Conservation (phyloP, 2,329 filamentous ascomycete species). For the Verruconis gallopava region DNA sequence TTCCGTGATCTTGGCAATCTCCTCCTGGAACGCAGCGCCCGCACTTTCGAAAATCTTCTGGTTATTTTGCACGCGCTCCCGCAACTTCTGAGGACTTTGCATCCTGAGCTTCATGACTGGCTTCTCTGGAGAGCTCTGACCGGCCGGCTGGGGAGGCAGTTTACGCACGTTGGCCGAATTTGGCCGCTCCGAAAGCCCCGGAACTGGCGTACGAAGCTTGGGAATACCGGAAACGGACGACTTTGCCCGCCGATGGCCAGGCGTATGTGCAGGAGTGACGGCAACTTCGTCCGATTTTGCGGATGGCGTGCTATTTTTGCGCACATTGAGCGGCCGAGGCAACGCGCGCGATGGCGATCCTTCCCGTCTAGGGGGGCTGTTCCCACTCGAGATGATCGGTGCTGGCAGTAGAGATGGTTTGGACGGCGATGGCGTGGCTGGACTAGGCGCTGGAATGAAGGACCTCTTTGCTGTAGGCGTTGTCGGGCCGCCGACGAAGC, state of each 20-base stretch:
- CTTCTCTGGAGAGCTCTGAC: slow-evolving; percentile 15
- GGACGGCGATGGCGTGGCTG: slow-evolving; percentile 24
- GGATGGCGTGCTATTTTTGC: background rate
- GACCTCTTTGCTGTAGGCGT: slow-evolving; percentile 24
- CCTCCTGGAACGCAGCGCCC: slow-evolving; percentile 56
- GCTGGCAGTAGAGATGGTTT: slow-evolving; percentile 25
- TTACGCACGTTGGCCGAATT: slow-evolving; percentile 43
- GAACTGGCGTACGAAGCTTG: slow-evolving; percentile 22
- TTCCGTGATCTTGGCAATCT: slow-evolving; percentile 66
- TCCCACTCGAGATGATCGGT: slow-evolving; percentile 20
- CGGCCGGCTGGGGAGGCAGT: slow-evolving; percentile 46
- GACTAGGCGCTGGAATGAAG: slow-evolving; percentile 13
- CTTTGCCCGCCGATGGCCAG: slow-evolving; percentile 28
- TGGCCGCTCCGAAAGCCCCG: slow-evolving; percentile 38
- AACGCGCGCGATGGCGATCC: slow-evolving; percentile 4
- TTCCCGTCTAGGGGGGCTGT: slow-evolving; percentile 10
- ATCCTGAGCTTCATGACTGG: slow-evolving; percentile 51
- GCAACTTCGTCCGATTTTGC: slow-evolving; percentile 22
- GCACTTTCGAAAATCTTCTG: slow-evolving; percentile 60
- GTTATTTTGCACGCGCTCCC: slow-evolving; percentile 74
- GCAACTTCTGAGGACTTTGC: slow-evolving; percentile 53
- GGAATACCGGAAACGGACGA: slow-evolving; percentile 35
- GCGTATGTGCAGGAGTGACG: slow-evolving; percentile 16
- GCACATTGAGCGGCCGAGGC: slow-evolving; percentile 3
- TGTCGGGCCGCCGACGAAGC: slow-evolving; percentile 15